These are phyloP conservation scores for Aspergillus piperis DNA, from an alignment of 2,329 filamentous ascomycete species.

Conservation along the genomic window DNA sequence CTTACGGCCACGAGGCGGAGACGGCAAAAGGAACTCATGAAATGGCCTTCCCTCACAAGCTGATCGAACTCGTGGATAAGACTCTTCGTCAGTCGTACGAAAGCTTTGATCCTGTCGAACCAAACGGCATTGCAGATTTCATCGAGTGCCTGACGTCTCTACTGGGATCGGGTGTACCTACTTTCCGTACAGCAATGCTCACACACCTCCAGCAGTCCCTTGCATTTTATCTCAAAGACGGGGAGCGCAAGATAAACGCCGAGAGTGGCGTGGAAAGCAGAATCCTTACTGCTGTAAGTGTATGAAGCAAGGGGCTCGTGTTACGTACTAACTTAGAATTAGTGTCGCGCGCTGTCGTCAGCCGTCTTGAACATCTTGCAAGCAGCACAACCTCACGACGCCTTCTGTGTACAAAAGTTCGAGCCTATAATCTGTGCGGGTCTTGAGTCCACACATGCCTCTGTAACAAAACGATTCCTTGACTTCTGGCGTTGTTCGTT, in stretches of 20 bases:
- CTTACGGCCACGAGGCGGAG: slow-evolving; percentile 23
- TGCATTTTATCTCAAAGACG: slow-evolving; percentile 39
- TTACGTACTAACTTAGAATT: slow-evolving; percentile 23
- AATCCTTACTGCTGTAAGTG: slow-evolving; percentile 39
- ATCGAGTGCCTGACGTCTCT: slow-evolving; percentile 58
- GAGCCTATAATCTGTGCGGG: slow-evolving; percentile 55
- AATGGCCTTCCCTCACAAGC: slow-evolving; percentile 46
- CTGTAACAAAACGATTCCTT: slow-evolving; percentile 55
- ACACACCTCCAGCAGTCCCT: slow-evolving; percentile 57
- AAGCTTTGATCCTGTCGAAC: slow-evolving; percentile 42
- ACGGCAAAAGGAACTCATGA: not conserved
- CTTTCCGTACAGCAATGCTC: slow-evolving; percentile 59
- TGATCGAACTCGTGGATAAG: slow-evolving; percentile 63
- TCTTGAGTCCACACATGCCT: slow-evolving; percentile 54
- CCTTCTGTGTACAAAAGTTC: slow-evolving; percentile 52
- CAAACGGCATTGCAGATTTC: slow-evolving; percentile 48
- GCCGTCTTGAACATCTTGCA: slow-evolving; percentile 36
- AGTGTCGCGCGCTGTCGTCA: slow-evolving; percentile 38
- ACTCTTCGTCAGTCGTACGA: slow-evolving; percentile 60
- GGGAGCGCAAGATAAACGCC: slow-evolving; percentile 28
- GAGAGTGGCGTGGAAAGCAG: slow-evolving; percentile 32
- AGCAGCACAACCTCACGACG: slow-evolving; percentile 29
- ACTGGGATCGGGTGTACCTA: slow-evolving; percentile 50
- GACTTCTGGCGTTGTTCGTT: slow-evolving; percentile 72
- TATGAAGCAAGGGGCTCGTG: slow-evolving; percentile 7